A percentile compares a stretch with the other conserved stretches of the same genome.
Conservation (phyloP, 768 basidiomycete species). For the Pisolithus sp. region DNA sequence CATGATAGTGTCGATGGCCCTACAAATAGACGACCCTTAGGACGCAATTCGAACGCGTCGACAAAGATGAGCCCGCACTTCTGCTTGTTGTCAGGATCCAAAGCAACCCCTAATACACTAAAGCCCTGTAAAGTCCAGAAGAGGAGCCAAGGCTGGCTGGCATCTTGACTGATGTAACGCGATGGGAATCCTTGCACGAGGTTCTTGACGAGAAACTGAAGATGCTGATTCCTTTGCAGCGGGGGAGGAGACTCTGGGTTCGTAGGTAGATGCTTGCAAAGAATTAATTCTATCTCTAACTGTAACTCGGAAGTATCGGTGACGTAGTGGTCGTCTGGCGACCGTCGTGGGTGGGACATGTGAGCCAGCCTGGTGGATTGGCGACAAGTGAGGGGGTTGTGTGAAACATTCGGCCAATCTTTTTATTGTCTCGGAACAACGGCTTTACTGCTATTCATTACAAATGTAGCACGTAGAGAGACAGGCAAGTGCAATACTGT, state of each 20-base stretch:
- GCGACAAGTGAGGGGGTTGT: too few relatives aligned
- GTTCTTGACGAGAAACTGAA: conserved; percentile 68
- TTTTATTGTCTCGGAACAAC: too few relatives aligned
- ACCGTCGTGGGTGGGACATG: conserved; percentile 23
- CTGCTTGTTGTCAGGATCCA: conserved; percentile 75
- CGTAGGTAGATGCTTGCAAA: conserved; percentile 48
- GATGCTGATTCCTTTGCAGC: conserved; percentile 60
- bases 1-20: conserved; percentile 76
- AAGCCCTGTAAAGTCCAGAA: conserved; percentile 91
- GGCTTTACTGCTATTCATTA: too few relatives aligned
- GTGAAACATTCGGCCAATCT: too few relatives aligned
- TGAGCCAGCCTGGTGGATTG: background rate
- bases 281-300: conserved; percentile 56
- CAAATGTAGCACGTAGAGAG: too few relatives aligned
- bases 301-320: conserved; percentile 62
- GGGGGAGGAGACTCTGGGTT: conserved; percentile 24
- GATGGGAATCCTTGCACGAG: conserved; percentile 76
- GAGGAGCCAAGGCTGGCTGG: conserved; percentile 91
- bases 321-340: conserved; percentile 51
- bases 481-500: too few relatives aligned
- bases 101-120: conserved; percentile 64
- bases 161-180: conserved; percentile 80
- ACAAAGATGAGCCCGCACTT: conserved; percentile 41
- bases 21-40: conserved; percentile 21
- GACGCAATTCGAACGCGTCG: background rate